Conservation (phyloP, 2,329 filamentous ascomycete species). For the Nemania sp. region DNA sequence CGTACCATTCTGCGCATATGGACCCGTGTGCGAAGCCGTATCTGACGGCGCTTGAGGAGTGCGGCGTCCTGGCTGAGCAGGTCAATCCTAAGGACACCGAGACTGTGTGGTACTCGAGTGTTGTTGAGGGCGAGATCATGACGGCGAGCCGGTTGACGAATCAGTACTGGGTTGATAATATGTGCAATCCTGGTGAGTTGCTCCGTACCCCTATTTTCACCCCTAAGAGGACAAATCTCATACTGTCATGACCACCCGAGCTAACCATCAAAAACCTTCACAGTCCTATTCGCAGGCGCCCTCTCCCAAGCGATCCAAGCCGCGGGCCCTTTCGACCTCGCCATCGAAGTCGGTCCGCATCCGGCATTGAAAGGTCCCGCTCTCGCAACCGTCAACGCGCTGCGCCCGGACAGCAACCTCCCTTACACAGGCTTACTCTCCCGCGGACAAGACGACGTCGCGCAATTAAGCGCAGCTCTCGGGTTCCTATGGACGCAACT, state of each 20-base stretch:
- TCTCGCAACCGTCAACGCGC: no score
- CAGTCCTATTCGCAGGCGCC: no score
- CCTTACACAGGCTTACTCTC: no score
- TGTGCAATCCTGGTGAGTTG: not conserved
- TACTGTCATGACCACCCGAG: not conserved
- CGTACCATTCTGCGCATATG: constrained; percentile 49
- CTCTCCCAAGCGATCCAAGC: not conserved
- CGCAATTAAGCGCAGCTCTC: not conserved
- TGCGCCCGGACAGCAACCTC: no score
- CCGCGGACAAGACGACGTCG: no score
- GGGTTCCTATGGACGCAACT: constrained; percentile 2
- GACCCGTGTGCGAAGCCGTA: constrained; percentile 19
- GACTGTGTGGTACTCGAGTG: not conserved
- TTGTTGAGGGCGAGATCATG: not conserved
- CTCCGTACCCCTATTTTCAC: not conserved
- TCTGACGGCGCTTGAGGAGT: constrained; percentile 25
- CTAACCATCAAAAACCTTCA: no score
- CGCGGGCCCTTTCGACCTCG: no score
- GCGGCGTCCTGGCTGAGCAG: not conserved
- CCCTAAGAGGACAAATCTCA: no score
- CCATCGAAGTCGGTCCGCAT: no score
- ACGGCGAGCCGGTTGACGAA: not conserved
- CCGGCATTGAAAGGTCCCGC: no score
- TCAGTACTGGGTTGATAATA: not conserved
- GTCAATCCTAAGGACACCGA: not conserved